Conservation (phyloP, 768 basidiomycete genomes). For the Kockovaella imperatae region DNA sequence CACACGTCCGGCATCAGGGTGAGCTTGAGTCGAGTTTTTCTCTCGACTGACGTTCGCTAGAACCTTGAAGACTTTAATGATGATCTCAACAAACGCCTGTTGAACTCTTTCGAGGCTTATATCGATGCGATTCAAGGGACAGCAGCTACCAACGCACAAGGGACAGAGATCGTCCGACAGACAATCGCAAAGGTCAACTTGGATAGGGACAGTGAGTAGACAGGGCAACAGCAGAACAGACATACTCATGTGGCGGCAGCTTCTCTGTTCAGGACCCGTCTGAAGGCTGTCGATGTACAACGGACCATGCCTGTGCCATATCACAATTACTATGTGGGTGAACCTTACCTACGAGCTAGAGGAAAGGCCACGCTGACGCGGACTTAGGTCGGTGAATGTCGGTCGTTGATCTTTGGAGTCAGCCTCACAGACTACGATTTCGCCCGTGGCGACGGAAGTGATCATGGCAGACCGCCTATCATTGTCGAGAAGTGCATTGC, state of each 20-base stretch:
- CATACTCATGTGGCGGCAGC: constrained; percentile 8
- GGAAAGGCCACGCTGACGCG: constrained; percentile 61
- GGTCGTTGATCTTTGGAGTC: constrained; percentile 82
- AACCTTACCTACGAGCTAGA: constrained; percentile 1
- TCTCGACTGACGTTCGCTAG: constrained; percentile 45
- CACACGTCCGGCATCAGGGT: constrained; percentile 75
- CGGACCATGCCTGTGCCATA: constrained; percentile 32
- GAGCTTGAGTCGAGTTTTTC: constrained; percentile 22
- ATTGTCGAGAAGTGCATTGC: constrained; percentile 71
- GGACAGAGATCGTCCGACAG: constrained; percentile 59
- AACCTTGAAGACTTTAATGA: constrained; percentile 71
- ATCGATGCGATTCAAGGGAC: constrained; percentile 76
- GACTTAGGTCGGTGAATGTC: constrained; percentile 77
- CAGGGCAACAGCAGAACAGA: not conserved
- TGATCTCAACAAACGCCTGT: constrained; percentile 61
- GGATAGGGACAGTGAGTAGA: constrained; percentile 58
- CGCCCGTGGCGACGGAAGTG: constrained; percentile 64
- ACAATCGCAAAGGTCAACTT: constrained; percentile 62
- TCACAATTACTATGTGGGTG: constrained; percentile 39
- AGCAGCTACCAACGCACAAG: constrained; percentile 62
- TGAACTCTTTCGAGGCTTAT: constrained; percentile 62
- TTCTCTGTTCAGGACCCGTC: constrained; percentile 19
- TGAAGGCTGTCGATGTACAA: constrained; percentile 9
- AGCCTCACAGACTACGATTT: constrained; percentile 82
- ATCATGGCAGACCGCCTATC: constrained; percentile 54